Evolutionary conservation across 2,329 filamentous ascomycete genomes (phyloP).

Genomic region (Geosmithia morbida): DNA sequence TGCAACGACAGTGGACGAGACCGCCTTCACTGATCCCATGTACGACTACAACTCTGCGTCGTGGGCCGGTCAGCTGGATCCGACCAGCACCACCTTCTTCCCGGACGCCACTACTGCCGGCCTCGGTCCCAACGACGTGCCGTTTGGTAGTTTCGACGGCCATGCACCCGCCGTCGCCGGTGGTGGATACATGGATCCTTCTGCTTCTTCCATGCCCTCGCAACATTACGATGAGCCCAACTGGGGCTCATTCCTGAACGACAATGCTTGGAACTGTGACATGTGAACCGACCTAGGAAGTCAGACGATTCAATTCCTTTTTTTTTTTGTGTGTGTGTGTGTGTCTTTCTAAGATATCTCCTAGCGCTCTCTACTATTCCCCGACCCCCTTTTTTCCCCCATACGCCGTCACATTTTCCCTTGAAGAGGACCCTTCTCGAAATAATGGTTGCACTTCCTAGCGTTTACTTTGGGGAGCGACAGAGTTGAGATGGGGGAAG

Average conservation of each 20-base stretch:
- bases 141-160: not conserved
- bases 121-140: not conserved
- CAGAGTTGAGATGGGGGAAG: no score
- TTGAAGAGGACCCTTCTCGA: no score
- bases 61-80: not conserved
- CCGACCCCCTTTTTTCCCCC: no score
- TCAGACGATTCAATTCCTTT: not conserved
- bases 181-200: not conserved
- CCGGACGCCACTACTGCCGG: not conserved
- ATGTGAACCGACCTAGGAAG: not conserved
- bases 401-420: no score
- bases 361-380: no score
- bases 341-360: no score
- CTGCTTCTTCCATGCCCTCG: not conserved
- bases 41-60: conserved; percentile 4
- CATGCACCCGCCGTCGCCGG: no score
- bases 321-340: no score
- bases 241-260: conserved; percentile 1
- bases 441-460: no score
- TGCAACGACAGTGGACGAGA: not conserved
- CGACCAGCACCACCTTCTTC: not conserved
- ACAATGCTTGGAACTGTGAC: not conserved
- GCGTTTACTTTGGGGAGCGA: no score
- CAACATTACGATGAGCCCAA: not conserved
- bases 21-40: conserved; percentile 7